These are phyloP conservation scores for Monosporascus ibericus DNA, from an alignment of 2,329 filamentous ascomycete species.

Conservation along the genomic window DNA sequence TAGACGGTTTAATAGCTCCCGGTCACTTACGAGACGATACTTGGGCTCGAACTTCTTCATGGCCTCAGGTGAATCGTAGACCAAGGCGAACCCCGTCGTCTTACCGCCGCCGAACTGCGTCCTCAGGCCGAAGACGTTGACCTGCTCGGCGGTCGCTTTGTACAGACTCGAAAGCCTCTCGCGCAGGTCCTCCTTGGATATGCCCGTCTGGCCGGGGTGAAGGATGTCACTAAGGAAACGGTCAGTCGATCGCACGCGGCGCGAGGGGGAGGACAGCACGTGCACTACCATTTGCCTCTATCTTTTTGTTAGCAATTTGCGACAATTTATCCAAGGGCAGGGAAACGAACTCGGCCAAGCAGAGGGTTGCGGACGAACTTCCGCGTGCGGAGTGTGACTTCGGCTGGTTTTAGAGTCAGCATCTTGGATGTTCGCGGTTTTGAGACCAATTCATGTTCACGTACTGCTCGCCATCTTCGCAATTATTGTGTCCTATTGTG, in stretches of 20 bases:
- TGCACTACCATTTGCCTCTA: too few relatives aligned
- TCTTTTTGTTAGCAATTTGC: too few relatives aligned
- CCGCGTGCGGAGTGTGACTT: too few relatives aligned
- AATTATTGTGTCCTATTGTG: too few relatives aligned
- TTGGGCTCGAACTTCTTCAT: conserved; percentile 99
- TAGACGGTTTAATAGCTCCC: conserved; percentile 23
- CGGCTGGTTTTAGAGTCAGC: too few relatives aligned
- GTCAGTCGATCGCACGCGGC: not conserved
- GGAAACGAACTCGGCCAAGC: too few relatives aligned
- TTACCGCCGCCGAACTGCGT: conserved; percentile 99
- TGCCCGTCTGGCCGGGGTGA: conserved; percentile 94
- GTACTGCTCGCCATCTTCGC: too few relatives aligned
- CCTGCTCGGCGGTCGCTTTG: conserved; percentile 94
- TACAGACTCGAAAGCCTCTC: conserved; percentile 88
- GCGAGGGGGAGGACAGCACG: too few relatives aligned
- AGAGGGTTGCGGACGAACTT: too few relatives aligned
- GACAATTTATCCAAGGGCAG: too few relatives aligned
- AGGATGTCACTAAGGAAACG: conserved; percentile 73
- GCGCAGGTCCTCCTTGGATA: conserved; percentile 96
- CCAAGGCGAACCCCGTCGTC: conserved; percentile 93
- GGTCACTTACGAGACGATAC: conserved; percentile 92
- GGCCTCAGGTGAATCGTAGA: conserved; percentile 95
- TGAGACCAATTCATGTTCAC: too few relatives aligned
- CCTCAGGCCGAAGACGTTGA: conserved; percentile 94
- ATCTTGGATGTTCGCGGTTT: too few relatives aligned